phyloP scores from a whole-genome alignment of 495 filamentous ascomycete genomes.

The Beverwykella pulmonaria region DNA sequence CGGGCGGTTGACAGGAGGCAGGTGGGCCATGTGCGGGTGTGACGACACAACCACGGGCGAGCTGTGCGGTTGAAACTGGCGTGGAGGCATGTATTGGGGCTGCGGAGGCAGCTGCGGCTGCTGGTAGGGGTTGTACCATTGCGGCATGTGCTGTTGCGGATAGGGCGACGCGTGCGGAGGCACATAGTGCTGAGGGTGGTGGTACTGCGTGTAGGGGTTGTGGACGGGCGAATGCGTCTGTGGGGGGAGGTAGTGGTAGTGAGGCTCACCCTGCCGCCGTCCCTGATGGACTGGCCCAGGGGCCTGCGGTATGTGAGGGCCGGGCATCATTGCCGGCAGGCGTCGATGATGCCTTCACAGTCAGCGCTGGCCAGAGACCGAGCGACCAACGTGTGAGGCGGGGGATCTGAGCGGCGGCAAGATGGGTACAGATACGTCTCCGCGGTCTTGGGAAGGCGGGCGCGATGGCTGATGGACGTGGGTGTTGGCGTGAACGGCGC shows the following conservation, averaged over 20 bases:
- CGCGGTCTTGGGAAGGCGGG: background rate
- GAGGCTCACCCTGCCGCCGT: conserved; percentile 43
- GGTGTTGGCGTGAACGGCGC: background rate
- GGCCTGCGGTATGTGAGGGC: conserved; percentile 39
- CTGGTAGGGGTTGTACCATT: conserved; percentile 38
- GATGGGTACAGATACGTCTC: background rate
- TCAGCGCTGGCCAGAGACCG: conserved; percentile 37
- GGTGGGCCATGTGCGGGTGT: conserved; percentile 40
- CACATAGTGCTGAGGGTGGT: conserved; percentile 42
- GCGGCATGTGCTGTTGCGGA: conserved; percentile 39
- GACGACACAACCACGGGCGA: conserved; percentile 48
- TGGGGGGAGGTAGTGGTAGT: conserved; percentile 42
- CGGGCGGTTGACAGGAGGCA: conserved; percentile 39
- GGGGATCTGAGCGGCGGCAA: background rate
- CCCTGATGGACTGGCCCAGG: conserved; percentile 41
- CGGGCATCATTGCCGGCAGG: conserved; percentile 36
- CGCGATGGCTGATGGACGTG: background rate
- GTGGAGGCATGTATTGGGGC: conserved; percentile 32
- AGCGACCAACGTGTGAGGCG: conserved; percentile 38
- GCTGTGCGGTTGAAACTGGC: conserved; percentile 34
- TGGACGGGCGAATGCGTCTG: conserved; percentile 44
- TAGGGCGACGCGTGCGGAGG: conserved; percentile 40
- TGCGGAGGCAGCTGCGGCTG: conserved; percentile 32
- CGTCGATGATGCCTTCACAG: conserved; percentile 37
- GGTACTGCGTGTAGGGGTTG: conserved; percentile 42